Evolutionary conservation across 2,329 filamentous ascomycete genomes (phyloP).

Genomic region (Pseudocercospora pini-densiflorae): DNA sequence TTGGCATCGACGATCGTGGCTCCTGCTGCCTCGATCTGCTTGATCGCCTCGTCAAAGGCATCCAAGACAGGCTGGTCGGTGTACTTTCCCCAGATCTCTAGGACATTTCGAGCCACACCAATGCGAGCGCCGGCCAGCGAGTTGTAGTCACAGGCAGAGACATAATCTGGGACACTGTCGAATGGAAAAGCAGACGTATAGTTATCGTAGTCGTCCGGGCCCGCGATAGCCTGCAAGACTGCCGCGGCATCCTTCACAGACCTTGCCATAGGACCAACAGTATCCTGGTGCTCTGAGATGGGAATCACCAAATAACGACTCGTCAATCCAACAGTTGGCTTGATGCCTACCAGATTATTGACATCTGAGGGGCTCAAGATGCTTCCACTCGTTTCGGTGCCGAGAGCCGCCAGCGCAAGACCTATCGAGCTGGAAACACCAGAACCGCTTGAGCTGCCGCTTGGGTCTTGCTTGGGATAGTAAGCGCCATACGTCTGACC

Average conservation of each 20-base stretch:
- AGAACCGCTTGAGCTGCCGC: constrained; percentile 65
- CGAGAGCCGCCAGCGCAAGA: constrained; percentile 52
- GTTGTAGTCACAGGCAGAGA: constrained; percentile 57
- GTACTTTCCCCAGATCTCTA: constrained; percentile 15
- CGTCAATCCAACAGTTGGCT: constrained; percentile 68
- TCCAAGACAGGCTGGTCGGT: constrained; percentile 45
- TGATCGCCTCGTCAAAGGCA: constrained; percentile 13
- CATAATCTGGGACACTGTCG: constrained; percentile 62
- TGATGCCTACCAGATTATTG: constrained; percentile 70
- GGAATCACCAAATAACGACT: constrained; percentile 66
- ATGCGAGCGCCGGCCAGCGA: constrained; percentile 55
- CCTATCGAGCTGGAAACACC: constrained; percentile 59
- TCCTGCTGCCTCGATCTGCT: constrained; percentile 18
- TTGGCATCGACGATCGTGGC: constrained; percentile 18
- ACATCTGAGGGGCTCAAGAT: constrained; percentile 61
- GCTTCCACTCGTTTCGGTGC: constrained; percentile 49
- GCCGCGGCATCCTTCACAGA: constrained; percentile 64
- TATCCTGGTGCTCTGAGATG: constrained; percentile 62
- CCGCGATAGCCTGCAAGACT: constrained; percentile 62
- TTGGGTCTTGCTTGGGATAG: constrained; percentile 64
- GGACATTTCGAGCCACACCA: constrained; percentile 7
- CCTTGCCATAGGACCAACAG: constrained; percentile 61
- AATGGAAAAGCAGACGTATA: constrained; percentile 41
- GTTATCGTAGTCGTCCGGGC: constrained; percentile 44
- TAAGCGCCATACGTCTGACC: constrained; percentile 68